Percentiles rank a stretch among this genome's conserved stretches.
Conservation (phyloP, 2,329 filamentous ascomycete genomes). For the Bipolaris victoriae region DNA sequence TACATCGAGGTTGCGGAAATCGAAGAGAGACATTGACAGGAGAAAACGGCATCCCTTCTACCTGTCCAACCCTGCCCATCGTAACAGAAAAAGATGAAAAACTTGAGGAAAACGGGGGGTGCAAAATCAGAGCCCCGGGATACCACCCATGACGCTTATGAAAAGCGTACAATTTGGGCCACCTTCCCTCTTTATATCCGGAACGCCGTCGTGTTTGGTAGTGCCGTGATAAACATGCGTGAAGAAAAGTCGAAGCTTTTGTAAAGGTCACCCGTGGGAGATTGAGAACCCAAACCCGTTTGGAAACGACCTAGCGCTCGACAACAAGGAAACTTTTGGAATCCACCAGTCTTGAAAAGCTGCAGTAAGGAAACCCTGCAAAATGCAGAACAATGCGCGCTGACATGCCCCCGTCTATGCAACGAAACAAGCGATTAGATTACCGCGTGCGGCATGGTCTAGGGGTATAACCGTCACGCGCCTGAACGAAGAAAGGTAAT, state of each 20-base stretch:
- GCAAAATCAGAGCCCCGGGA: slow-evolving; percentile 19
- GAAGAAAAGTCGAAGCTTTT: slow-evolving; percentile 17
- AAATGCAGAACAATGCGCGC: slow-evolving; percentile 50
- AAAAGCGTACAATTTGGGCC: slow-evolving; percentile 29
- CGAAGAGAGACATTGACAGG: slow-evolving; percentile 11
- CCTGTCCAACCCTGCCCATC: slow-evolving; percentile 10
- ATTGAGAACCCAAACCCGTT: slow-evolving; percentile 23
- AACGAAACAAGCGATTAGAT: slow-evolving; percentile 50
- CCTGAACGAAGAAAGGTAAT: slow-evolving; percentile 45
- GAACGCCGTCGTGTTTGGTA: slow-evolving; percentile 36
- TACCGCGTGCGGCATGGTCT: slow-evolving; percentile 46
- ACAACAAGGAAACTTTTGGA: slow-evolving; percentile 39
- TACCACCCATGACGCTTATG: slow-evolving; percentile 28
- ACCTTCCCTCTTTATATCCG: slow-evolving; percentile 28
- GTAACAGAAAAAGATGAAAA: slow-evolving; percentile 21
- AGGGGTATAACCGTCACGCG: slow-evolving; percentile 45
- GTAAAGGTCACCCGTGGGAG: slow-evolving; percentile 17
- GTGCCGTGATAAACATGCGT: slow-evolving; percentile 19
- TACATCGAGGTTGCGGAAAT: slow-evolving; percentile 16
- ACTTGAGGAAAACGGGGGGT: slow-evolving; percentile 16
- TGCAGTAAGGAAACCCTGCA: slow-evolving; percentile 29
- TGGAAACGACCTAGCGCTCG: slow-evolving; percentile 19
- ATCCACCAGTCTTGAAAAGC: slow-evolving; percentile 29
- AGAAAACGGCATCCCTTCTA: slow-evolving; percentile 14
- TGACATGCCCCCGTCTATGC: slow-evolving; percentile 50